Conservation (phyloP, 2,329 filamentous ascomycete species). For the Aspergillus sp. region DNA sequence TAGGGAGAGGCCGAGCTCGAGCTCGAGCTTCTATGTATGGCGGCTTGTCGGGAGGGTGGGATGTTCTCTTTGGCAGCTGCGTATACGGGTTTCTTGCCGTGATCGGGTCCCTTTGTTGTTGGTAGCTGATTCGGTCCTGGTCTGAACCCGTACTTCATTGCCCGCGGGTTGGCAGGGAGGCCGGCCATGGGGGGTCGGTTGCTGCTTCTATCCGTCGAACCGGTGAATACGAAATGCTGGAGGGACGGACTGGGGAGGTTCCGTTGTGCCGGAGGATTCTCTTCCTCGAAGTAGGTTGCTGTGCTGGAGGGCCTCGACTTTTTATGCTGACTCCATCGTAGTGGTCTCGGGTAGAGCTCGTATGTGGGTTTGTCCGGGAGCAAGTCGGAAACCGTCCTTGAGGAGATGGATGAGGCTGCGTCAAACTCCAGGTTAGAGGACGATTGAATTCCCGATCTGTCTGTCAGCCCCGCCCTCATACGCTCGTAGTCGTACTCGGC, state of each 20-base stretch:
- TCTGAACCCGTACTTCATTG: constrained; percentile 36
- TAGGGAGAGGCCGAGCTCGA: constrained; percentile 2
- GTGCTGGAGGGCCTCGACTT: constrained; percentile 33
- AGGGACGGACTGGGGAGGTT: constrained; percentile 22
- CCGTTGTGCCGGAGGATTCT: constrained; percentile 34
- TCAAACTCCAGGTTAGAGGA: constrained; percentile 34
- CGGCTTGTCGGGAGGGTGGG: constrained; percentile 13
- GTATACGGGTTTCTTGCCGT: constrained; percentile 21
- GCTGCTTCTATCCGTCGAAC: constrained; percentile 8
- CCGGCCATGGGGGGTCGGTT: constrained; percentile 28
- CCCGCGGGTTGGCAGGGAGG: constrained; percentile 42
- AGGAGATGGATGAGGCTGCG: constrained; percentile 37
- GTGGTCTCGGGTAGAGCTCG: constrained; percentile 43
- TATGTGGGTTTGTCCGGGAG: constrained; percentile 40
- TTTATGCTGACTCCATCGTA: constrained; percentile 36
- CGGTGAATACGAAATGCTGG: constrained; percentile 13
- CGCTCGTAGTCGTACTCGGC: constrained; percentile 10
- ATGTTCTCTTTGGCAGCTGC: constrained; percentile 16
- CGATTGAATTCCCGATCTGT: constrained; percentile 37
- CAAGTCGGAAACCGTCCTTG: constrained; percentile 44
- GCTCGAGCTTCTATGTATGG: not conserved
- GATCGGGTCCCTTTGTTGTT: constrained; percentile 13
- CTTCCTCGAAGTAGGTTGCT: constrained; percentile 46
- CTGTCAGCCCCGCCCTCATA: constrained; percentile 17
- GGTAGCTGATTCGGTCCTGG: constrained; percentile 22